Evolutionary conservation across 2,329 filamentous ascomycete species (phyloP), one percentile per base, ranked within the genome.

Genomic region (Colletotrichum sp.): DNA sequence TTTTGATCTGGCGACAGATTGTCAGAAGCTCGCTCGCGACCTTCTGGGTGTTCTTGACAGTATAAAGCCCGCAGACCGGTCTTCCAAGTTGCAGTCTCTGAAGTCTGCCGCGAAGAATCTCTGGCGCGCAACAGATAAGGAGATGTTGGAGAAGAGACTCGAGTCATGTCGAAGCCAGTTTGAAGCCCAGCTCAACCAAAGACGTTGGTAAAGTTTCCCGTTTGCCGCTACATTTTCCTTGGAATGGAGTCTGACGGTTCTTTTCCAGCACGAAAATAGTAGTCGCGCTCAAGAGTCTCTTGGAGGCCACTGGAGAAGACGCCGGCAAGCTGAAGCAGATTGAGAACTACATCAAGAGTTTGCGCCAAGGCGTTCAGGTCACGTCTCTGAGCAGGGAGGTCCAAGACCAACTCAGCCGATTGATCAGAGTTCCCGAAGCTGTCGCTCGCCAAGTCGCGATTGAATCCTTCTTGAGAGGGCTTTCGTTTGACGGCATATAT

Each of bases 261-360:
- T 30, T 10, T 30, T 10, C 9, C 9, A 44, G 39, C 5, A 44
- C 39, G 1, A 44, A 44, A 3, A n/a, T 44, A 44, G 2, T 6
- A 0, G 18, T n/a, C 0, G 39, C 39, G 16, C 2, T n/a, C 5
- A 44, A 2, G 2, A 1, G 3, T 0, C 39, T 44, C 0, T 6
- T 44, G 1, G 8, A 44, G 2, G 1, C 5, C 1, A 18, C 39
- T 2, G 18, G 6, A 10, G 0, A 18, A 6, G 16, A n/a, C 8
- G 3, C 16, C 18, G 8, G 3, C 2, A 44, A 44, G 39, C 5
- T 44, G 18, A 44, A 44, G 8, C 39, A 44, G 2, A 5, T 44
- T 5, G 5, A 44, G 8, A n/a, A 2, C 2, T 10, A 44, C 5
- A 4, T 44, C 5, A 4, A n/a, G 18, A 10, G 2, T 44, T 1